Base-by-base conservation (phyloP, 805 yeast species). In the Ogataea minuta region DNA sequence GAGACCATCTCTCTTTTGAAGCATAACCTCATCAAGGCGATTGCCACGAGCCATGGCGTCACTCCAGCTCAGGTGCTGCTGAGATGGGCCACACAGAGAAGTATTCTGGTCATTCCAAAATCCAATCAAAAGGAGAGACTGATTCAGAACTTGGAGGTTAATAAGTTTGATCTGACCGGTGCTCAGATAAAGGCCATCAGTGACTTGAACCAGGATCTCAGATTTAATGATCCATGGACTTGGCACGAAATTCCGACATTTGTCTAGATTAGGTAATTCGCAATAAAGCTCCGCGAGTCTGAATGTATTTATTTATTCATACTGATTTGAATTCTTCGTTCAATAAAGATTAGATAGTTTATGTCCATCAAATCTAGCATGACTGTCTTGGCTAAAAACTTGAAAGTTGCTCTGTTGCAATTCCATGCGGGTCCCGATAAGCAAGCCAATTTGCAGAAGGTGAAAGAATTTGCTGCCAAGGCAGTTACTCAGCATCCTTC, bases 1-100 rank as follows among this genome's bases (percentile, higher is more conserved):
- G 59, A 66, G 45, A 67, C 77, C 23, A 71, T 76, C 16, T 64
- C 76, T 14, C 67, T 85, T 52, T 78, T 84, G 47, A 74, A 77
- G 39, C 77, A 84, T 57, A 72, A 72, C 20, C 53, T 64, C 14
- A 67, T 85, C 51, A 61, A 58, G 34, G 42, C 63, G 31, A 79
- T 86, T 57, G 88, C 93, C 31, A 42, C 54, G 8, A 67, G 65
- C n/a, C 79, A 76, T 53, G 58, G 61, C 20, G 81, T 73, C 52
- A 58, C 83, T 23, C 60, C 87, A 14, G 80, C 88, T 21, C 84
- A 84, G 63, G 80, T 85, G 13, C 67, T 85, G 46, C 67, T 85
- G 48, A 77, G 91, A 70, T 85, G 95, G 95, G 85, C 90, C 33
- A 81, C 90, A 24, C 93, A 85, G 66, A 76, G 89, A 64, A 74